Base-by-base conservation (phyloP, 306 rosid species). In the Quercus engelmannii region DNA sequence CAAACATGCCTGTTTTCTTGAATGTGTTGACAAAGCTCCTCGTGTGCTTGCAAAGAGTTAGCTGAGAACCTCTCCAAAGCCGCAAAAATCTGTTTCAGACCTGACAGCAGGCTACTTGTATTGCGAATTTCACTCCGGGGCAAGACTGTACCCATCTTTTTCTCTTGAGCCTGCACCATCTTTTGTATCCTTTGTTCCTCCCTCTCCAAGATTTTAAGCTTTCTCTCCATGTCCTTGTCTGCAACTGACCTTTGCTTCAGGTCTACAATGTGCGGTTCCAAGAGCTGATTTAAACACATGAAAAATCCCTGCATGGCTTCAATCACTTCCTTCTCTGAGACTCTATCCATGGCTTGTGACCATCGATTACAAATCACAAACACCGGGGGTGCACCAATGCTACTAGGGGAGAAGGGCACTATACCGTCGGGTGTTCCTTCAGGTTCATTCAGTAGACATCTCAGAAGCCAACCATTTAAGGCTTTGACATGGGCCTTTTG, bases 391-490 rank as follows among this genome's bases (percentile, higher is more conserved):
- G 96, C 97, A 2, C 91, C 95, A 19, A 89, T 78, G 67, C 75
- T 81, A 46, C 81, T 80, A 0, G 93, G 97, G 41, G 93, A 90
- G 62, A 90, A 46, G 4, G 95, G 88, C 7, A 72, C 68, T 73
- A 61, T 18, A 19, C 76, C 76, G 1, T 79, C 87, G 4, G 79
- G 74, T 61, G 90, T 76, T 33, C 86, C 96, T 78, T 88, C 88
- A 5, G 97, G 93, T 55, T 90, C 93, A 46, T 82, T 69, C 5
- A 86, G 46, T 23, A 92, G 81, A 71, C 95, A 94, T 70, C 90
- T 86, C 67, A 84, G 81, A 65, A 92, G 88, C 97, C 97, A 94
- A 69, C 87, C 87, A 55, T 92, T 92, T 55, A 94, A 71, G 72
- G 95, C 89, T 82, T 87, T 92, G 78, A 89, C 82, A 43, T 79